Evolutionary conservation across 1,284 basidiomycete genomes (phyloP).

Genomic region (Fomitopsis palustris): DNA sequence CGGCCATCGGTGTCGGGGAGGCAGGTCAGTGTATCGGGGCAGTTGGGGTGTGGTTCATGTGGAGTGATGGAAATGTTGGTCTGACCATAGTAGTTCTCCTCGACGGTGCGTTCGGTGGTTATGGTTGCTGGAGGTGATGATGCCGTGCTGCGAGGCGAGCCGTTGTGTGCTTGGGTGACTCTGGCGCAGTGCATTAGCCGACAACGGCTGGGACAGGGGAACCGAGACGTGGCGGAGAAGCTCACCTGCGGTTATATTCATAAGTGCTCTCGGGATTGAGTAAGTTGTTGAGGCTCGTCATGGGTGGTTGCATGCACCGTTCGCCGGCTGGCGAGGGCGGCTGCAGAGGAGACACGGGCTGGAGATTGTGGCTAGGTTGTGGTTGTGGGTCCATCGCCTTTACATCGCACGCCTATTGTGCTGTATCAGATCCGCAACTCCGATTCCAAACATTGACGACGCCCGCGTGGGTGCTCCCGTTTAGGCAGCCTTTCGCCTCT

Average conservation of each 20-base stretch:
- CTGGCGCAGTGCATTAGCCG: constrained; percentile 13
- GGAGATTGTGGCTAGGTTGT: constrained; percentile 30
- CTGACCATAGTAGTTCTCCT: constrained; percentile 22
- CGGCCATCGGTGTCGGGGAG: constrained; percentile 72
- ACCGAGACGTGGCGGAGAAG: constrained; percentile 4
- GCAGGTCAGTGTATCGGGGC: constrained; percentile 71
- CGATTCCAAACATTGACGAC: constrained; percentile 15
- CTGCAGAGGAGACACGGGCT: constrained; percentile 27
- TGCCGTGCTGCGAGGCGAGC: constrained; percentile 17
- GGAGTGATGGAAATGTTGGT: constrained; percentile 23
- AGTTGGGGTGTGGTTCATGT: constrained; percentile 57
- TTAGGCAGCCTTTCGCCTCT: neutral
- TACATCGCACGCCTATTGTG: constrained; percentile 27
- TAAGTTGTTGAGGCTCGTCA: constrained; percentile 34
- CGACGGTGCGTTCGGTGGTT: constrained; percentile 7
- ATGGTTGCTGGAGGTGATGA: constrained; percentile 17
- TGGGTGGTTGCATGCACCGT: constrained; percentile 14
- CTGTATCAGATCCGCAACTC: constrained; percentile 26
- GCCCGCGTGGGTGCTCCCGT: constrained; percentile 1
- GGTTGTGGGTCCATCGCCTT: constrained; percentile 34
- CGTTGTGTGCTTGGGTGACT: constrained; percentile 6
- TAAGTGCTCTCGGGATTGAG: constrained; percentile 31
- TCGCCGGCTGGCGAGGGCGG: constrained; percentile 12
- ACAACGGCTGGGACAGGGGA: constrained; percentile 3
- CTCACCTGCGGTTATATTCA: constrained; percentile 25